Base-by-base conservation (phyloP, 2,329 filamentous ascomycete species). In the Arthrocladium fulminans region DNA sequence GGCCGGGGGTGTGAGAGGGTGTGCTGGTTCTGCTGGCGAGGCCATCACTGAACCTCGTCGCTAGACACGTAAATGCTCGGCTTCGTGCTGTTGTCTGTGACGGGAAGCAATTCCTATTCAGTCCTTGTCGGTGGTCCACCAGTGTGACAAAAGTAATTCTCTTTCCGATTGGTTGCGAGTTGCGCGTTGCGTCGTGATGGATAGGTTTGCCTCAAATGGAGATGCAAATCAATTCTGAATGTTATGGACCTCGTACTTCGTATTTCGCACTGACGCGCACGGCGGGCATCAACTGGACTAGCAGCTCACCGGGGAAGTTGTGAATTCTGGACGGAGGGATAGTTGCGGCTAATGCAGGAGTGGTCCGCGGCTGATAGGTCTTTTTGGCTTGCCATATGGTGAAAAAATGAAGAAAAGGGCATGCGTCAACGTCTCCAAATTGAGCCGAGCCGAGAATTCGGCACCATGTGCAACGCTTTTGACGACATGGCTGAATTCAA, bases 1-100 rank as follows among this genome's bases (percentile, higher is more conserved):
- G 39, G 67, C 67, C 3, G 69, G 68, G 30, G 69, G 69, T 3
- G 69, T 70, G 50, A 67, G 59, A 37, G 69, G 67, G 54, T 51
- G 51, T 22, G 56, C 45, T 49, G 54, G 55, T 27, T 51, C 53
- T 34, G 57, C 49, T 48, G 56, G 56, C 25, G 38, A 49, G 8
- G 32, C 48, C 49, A 55, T 50, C n/a, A n/a, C 27, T 13, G 7
- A 29, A 29, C 7, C 27, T 29, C 27, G 27, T 29, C 27, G 13
- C 27, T 29, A 29, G 7, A 13, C 7, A 7, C 27, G 7, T 29
- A 13, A 29, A 7, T 29, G 27, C 27, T 6, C 34, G 34, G n/a
- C 34, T n/a, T 19, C 17, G 7, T 6, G 34, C n/a, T 22, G 27
- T 12, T 49, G 27, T 29, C 13, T 7, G 27, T 29, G 7, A 13